These are phyloP conservation scores for Eucalyptus viminalis DNA, from an alignment of 345 rosid genomes.

Conservation along the genomic window DNA sequence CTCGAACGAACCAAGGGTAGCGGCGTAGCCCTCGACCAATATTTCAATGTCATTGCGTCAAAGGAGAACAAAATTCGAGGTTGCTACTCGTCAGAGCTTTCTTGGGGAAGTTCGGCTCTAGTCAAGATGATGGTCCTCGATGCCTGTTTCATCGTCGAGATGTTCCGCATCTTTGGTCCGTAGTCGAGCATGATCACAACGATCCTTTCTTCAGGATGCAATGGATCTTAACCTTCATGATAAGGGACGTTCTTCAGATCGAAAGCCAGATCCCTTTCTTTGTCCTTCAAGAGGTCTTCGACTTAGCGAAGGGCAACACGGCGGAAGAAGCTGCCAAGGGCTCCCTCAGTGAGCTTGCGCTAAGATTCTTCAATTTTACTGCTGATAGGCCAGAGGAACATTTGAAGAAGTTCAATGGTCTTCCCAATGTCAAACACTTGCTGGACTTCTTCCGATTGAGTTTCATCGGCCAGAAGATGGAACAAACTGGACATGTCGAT, in stretches of 20 bases:
- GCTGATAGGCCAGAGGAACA: conserved; percentile 1
- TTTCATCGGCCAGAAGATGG: not conserved
- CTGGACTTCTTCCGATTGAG: conserved; percentile 34
- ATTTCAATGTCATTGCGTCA: not conserved
- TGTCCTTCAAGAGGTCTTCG: conserved; percentile 16
- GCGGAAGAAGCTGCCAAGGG: not conserved
- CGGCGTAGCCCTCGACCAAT: not conserved
- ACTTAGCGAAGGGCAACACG: not conserved
- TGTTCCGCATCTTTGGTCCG: conserved; percentile 20
- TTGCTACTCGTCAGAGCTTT: conserved; percentile 12
- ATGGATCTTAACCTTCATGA: conserved; percentile 23
- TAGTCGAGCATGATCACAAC: conserved; percentile 5
- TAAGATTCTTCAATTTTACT: conserved; percentile 23
- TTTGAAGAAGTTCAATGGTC: not conserved
- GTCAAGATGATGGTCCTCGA: conserved; percentile 29
- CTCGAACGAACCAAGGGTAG: not conserved
- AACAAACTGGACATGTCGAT: not conserved
- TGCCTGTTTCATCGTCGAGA: not conserved
- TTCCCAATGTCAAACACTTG: conserved; percentile 13
- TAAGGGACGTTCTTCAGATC: conserved; percentile 24
- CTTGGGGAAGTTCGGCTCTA: not conserved
- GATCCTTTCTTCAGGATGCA: conserved; percentile 29
- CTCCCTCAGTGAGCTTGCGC: conserved; percentile 8
- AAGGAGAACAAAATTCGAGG: conserved; percentile 6
- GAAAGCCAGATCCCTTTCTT: conserved; percentile 51